Percentiles rank a stretch among this genome's conserved stretches.
These are phyloP conservation scores for Grammothele lineata DNA, from an alignment of 768 basidiomycete genomes.

Conservation along the genomic window DNA sequence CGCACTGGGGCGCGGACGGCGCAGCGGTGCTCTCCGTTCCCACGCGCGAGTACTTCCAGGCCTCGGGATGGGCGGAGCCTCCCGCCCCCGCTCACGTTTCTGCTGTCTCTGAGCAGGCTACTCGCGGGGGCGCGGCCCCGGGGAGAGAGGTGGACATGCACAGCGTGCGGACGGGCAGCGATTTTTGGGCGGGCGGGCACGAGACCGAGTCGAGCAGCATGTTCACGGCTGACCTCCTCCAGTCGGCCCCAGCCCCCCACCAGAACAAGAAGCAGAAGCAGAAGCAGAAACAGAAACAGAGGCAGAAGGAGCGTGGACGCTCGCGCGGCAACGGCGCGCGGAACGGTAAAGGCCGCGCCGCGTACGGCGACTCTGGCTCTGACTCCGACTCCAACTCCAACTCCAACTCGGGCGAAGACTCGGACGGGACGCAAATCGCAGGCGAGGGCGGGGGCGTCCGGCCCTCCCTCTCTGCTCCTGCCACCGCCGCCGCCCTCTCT, in stretches of 20 bases:
- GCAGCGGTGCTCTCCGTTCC: slow-evolving; percentile 79
- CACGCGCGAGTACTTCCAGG: slow-evolving; percentile 83
- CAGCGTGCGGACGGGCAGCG: slow-evolving; percentile 64
- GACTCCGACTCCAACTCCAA: slow-evolving; percentile 33
- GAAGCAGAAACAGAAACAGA: slow-evolving; percentile 3
- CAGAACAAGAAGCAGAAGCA: not conserved
- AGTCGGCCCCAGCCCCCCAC: slow-evolving; percentile 3
- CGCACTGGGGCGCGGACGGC: slow-evolving; percentile 76
- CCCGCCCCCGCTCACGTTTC: slow-evolving; percentile 20
- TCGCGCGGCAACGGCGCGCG: not conserved
- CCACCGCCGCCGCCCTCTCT: not conserved
- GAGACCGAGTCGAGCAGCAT: slow-evolving; percentile 53
- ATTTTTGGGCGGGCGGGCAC: slow-evolving; percentile 62
- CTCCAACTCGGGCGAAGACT: slow-evolving; percentile 36
- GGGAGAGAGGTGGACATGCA: slow-evolving; percentile 27
- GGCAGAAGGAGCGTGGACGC: not conserved
- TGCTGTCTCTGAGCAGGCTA: slow-evolving; percentile 3
- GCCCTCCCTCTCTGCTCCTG: slow-evolving; percentile 1
- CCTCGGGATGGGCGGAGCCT: slow-evolving; percentile 70
- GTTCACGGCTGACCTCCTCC: slow-evolving; percentile 38
- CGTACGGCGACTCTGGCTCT: slow-evolving; percentile 10
- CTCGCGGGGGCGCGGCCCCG: not conserved
- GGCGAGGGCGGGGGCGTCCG: slow-evolving; percentile 13
- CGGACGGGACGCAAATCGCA: slow-evolving; percentile 57
- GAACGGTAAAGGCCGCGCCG: slow-evolving; percentile 11